phyloP scores from a whole-genome alignment of 116 monocot species.

The Posidonia oceanica region DNA sequence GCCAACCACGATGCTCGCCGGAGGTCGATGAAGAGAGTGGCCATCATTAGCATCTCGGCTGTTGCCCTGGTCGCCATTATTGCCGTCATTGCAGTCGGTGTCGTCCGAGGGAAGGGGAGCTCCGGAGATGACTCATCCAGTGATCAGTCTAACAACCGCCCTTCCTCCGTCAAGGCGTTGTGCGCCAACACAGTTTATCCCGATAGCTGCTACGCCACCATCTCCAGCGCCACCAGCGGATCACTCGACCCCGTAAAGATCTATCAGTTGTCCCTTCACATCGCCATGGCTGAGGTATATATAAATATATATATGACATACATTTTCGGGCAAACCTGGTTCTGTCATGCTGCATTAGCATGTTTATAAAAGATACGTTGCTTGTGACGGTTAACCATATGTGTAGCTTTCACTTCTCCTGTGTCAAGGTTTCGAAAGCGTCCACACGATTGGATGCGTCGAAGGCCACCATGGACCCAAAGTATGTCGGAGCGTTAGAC shows the following conservation, averaged over 20 bases:
- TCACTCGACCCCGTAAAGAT: conserved; percentile 16
- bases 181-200: conserved; percentile 30
- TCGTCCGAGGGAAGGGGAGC: neutral
- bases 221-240: conserved; percentile 4
- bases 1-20: conserved; percentile 13
- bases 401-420: no score
- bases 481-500: conserved; percentile 1
- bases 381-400: no score
- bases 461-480: conserved; percentile 7
- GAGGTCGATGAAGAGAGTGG: conserved; percentile 9
- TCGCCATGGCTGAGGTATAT: conserved; percentile 24
- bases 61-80: conserved; percentile 11
- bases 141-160: neutral
- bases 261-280: conserved; percentile 21
- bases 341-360: no score
- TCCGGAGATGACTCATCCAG: neutral
- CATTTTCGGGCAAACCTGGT: no score
- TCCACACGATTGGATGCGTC: conserved; percentile 3
- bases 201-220: conserved; percentile 17
- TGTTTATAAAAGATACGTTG: no score
- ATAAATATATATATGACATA: no score
- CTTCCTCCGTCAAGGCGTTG: conserved; percentile 26
- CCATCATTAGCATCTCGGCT: conserved; percentile 18
- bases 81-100: conserved; percentile 2
- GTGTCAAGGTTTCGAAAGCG: neutral